Conservation (phyloP, 2,329 filamentous ascomycete species). For the Sclerotinia sclerotiorum region DNA sequence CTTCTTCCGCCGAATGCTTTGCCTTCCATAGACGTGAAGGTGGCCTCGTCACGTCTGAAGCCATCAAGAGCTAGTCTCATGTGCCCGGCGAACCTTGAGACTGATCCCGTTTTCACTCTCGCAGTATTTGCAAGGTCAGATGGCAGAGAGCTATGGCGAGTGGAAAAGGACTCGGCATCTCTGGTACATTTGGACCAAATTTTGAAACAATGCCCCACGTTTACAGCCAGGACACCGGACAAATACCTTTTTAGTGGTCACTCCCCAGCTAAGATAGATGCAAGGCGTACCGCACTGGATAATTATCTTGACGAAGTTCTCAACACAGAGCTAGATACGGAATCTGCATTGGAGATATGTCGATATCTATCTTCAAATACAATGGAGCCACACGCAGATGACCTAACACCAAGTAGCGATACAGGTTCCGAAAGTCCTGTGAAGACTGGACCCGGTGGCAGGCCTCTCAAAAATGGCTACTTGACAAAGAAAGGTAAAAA, state of each 20-base stretch:
- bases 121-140: conserved; percentile 79
- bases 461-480: conserved; percentile 80
- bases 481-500: conserved; percentile 97
- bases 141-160: conserved; percentile 80
- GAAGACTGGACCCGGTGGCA: conserved; percentile 59
- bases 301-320: conserved; percentile 82
- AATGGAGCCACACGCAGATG: conserved; percentile 61
- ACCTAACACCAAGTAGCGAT: conserved; percentile 47
- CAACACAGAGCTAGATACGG: conserved; percentile 76
- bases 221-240: conserved; percentile 78
- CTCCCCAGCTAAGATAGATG: conserved; percentile 89
- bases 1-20: conserved; percentile 85
- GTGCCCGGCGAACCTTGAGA: conserved; percentile 75
- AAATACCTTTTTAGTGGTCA: conserved; percentile 86
- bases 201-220: conserved; percentile 70
- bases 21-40: conserved; percentile 79
- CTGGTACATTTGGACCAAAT: conserved; percentile 79
- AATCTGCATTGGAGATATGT: conserved; percentile 78
- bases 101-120: conserved; percentile 91
- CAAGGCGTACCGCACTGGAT: conserved; percentile 76
- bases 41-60: conserved; percentile 92
- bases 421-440: conserved; percentile 43
- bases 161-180: conserved; percentile 87
- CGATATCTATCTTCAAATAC: conserved; percentile 75
- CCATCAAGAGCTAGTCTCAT: conserved; percentile 85